Evolutionary conservation across 306 rosid species (phyloP), one percentile per base, ranked within the genome.

Genomic region (Cicer cuneatum): DNA sequence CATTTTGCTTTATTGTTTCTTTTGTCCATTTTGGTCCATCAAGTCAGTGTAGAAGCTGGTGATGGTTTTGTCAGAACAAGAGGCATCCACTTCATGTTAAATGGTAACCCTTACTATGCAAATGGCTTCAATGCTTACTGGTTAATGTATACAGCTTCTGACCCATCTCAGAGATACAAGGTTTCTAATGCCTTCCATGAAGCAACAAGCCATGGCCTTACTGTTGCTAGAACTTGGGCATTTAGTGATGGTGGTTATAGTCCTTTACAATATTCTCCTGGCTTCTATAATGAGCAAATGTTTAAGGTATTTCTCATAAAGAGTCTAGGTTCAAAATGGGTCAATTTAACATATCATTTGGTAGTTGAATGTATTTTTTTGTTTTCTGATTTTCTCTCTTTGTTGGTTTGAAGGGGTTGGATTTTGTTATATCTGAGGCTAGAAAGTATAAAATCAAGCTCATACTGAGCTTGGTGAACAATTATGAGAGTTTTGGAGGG

Each of bases 141-240:
- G 98, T 75, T 93, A 18, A 93, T 93, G 98, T 89, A 89, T 40
- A 53, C 82, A 52, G 98, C 89, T 74, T 86, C 97, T 16, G 96
- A 93, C 61, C 93, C 93, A 16, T 86, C 98, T 81, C 93, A 89
- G 78, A 91, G 97, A 64, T 82, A 47, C 84, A 85, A 88, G 68
- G 89, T 93, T 54, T 85, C 97, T 1, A 65, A 84, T 62, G 98
- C 82, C 21, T 91, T 93, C 52, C 75, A 71, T 8, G 91, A 93
- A 80, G 98, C 98, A 8, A 64, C 84, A 0, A 81, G 80, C 69
- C 97, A 91, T 59, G 97, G 97, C 9, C 98, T 91, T 12, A 82
- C 90, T 7, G 90, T 93, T 61, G 96, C 96, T 18, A 91, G 98
- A 86, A 91, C 97, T 84, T 93, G 98, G 97, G 98, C 97, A 14